Conservation (phyloP, 1,284 basidiomycete genomes). For the Cutaneotrichosporon spelunceum region DNA sequence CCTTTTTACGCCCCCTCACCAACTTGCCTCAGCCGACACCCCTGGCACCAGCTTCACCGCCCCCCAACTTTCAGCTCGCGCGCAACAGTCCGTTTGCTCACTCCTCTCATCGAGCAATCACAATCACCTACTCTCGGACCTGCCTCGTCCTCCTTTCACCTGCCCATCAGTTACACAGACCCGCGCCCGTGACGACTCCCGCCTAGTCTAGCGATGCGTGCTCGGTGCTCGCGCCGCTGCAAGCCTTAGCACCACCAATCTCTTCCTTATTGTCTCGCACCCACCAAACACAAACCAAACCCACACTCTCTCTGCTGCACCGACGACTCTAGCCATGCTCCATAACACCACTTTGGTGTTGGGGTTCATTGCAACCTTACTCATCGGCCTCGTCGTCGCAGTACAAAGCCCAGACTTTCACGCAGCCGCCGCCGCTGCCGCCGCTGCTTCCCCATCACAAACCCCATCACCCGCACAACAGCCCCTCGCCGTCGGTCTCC, state of each 20-base stretch:
- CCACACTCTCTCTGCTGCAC: not conserved
- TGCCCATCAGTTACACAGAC: not conserved
- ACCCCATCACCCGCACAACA: slow-evolving; percentile 4
- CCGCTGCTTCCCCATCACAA: not conserved
- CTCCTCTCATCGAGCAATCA: not conserved
- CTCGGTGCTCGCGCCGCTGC: slow-evolving; percentile 20
- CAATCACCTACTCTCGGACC: not conserved
- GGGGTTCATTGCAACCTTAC: slow-evolving; percentile 16
- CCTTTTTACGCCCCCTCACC: not conserved
- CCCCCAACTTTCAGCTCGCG: not conserved
- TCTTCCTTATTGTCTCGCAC: not conserved
- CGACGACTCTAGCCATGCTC: slow-evolving; percentile 17
- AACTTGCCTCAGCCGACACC: not conserved
- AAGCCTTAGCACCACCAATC: slow-evolving; percentile 6
- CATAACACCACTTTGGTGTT: slow-evolving; percentile 11
- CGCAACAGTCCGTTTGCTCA: too few species aligned
- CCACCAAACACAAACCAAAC: not conserved
- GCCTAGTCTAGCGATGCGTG: slow-evolving; percentile 23
- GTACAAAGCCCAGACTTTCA: not conserved
- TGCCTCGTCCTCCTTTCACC: not conserved
- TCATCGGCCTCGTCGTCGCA: slow-evolving; percentile 17
- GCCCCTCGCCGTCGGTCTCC: slow-evolving; percentile 19
- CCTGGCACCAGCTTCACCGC: not conserved
- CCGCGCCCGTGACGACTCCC: not conserved
- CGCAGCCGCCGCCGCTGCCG: slow-evolving; percentile 4